Evolutionary conservation across 257 asterid genomes (phyloP), one percentile per base, ranked within the genome.

Genomic region (Solanum pennellii): DNA sequence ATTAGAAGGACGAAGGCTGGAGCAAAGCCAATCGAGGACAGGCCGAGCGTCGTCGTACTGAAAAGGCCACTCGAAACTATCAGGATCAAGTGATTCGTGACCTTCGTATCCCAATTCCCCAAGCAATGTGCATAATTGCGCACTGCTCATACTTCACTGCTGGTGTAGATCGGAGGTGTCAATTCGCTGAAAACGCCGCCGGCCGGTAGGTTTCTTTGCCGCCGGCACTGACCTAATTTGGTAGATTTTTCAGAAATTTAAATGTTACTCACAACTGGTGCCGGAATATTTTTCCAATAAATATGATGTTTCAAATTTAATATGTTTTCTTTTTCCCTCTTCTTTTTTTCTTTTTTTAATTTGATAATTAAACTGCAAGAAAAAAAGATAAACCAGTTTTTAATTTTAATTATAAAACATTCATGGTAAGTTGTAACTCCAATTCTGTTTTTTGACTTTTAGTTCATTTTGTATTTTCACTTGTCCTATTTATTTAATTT

Each of bases 51-150:
- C 99, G 82, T 96, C 99, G 93, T 96, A 95, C 87, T 96, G 99
- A 88, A 96, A 96, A 41, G 99, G 99, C 99, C 99, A 96, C 84
- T 96, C 98, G 87, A 94, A 96, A 91, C 99, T 96, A 91, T 96
- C 98, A 20, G 98, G 94, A 92, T 96, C 98, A 88, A 94, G 86
- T 11, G 95, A 92, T 49, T 89, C 93, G 86, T 91, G 93, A 71
- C 96, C 98, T 87, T 94, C 96, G 92, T 92, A 95, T 29, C 98
- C 98, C 89, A 96, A 93, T 88, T 96, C 98, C 71, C 94, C 90
- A 90, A 96, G 90, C 92, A 96, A 89, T 62, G 92, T 96, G 90
- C 98, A 95, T 82, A 96, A 89, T 83, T 92, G 90, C 82, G 94
- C 94, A 72, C 99, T 98, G 85, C 95, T 93, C 99, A 96, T 74